These are phyloP conservation scores for Oehlia diaphana DNA, from an alignment of 192 early-diverging fungal species.

Conservation along the genomic window DNA sequence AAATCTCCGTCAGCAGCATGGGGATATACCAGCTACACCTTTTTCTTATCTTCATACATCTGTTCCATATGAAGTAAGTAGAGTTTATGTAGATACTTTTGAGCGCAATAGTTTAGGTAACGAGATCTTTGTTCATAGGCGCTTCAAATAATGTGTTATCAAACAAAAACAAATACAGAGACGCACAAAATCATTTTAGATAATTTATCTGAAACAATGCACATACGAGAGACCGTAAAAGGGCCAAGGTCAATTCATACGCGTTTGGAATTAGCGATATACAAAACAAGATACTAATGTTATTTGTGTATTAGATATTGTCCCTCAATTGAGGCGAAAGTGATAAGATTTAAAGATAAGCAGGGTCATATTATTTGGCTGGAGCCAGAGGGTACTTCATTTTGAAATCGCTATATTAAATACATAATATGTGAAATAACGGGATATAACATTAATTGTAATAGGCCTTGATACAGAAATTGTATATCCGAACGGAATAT, in stretches of 20 bases:
- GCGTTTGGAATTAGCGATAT: neutral
- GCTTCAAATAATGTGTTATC: constrained; percentile 71
- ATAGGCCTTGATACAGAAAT: constrained; percentile 62
- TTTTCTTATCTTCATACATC: constrained; percentile 75
- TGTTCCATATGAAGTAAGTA: constrained; percentile 59
- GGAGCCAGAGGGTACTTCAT: constrained; percentile 67
- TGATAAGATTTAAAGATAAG: constrained; percentile 69
- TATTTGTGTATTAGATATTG: constrained; percentile 56
- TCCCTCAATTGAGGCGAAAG: constrained; percentile 81
- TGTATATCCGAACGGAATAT: constrained; percentile 86
- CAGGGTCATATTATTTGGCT: constrained; percentile 75
- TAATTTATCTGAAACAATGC: constrained; percentile 77
- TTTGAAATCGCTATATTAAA: neutral
- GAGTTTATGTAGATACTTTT: neutral
- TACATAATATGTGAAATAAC: neutral
- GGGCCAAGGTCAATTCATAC: constrained; percentile 56
- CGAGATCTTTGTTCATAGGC: constrained; percentile 28
- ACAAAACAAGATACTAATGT: neutral
- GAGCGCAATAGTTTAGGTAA: neutral
- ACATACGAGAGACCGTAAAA: constrained; percentile 81
- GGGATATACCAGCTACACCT: constrained; percentile 69
- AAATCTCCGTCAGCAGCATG: constrained; percentile 60
- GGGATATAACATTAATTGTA: neutral
- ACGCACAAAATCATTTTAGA: constrained; percentile 69
- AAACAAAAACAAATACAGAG: constrained; percentile 68